phyloP scores from a whole-genome alignment of 75 land plant genomes.

The Cunninghamia lanceolata region DNA sequence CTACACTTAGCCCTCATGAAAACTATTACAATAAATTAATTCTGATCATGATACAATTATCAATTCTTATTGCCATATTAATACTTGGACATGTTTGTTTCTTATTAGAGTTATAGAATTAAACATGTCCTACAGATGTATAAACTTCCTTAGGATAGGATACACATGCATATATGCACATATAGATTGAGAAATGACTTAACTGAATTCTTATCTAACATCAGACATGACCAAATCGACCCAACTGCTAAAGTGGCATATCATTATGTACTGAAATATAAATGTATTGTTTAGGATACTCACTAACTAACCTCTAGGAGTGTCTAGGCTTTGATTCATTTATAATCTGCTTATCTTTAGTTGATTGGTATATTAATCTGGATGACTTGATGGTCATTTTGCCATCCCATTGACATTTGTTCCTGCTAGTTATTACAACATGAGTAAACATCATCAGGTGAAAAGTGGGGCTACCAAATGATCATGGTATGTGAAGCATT shows the following conservation, averaged over 20 bases:
- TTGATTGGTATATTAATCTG: not conserved
- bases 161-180: not conserved
- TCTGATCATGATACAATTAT: not conserved
- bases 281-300: no score
- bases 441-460: not conserved
- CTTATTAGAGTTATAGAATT: not conserved
- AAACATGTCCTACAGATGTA: not conserved
- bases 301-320: no score
- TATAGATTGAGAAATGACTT: not conserved
- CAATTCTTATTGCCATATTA: not conserved
- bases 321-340: not conserved
- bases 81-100: no score
- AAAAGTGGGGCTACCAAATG: not conserved
- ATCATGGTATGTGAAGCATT: not conserved
- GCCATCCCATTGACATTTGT: not conserved
- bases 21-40: not conserved
- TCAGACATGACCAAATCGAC: no score
- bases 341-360: no score
- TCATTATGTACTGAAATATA: not conserved
- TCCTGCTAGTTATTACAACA: not conserved
- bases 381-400: not conserved
- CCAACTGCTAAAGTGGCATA: not conserved
- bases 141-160: not conserved
- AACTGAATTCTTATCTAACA: not conserved
- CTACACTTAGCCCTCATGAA: no score